Evolutionary conservation across 192 early-diverging fungal species (phyloP), one percentile per base, ranked within the genome.

Genomic region (Jimgerdemannia lactiflua): DNA sequence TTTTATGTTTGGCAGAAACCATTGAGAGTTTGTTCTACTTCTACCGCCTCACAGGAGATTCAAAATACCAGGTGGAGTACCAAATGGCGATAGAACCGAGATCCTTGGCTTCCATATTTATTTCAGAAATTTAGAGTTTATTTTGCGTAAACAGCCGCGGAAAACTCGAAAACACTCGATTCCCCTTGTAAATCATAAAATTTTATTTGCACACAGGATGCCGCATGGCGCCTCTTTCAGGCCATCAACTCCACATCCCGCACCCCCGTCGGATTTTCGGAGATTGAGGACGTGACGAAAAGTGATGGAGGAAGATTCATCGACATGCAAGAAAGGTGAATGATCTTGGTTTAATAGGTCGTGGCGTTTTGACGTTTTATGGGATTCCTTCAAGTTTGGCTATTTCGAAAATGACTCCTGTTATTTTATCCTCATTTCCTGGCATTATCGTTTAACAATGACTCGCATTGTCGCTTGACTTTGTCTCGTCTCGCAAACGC

Each of bases 21-120:
- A 73, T 94, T 29, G 93, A 94, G 77, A 91, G 90, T 73, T 78
- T 93, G n/a, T 94, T 92, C 79, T 85, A 89, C 67, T 85, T 93
- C 81, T 93, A 92, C 74, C 86, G 93, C 14, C 73, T 93, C 29
- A 94, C 93, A 7, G 93, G 93, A 4, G 83, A 94, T 42, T 77
- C 75, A 3, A 74, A 71, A 10, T 93, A 93, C 64, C 90, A 89
- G 44, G 74, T 70, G 18, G 40, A 29, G 42, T 72, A 41, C 54
- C 43, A 11, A 11, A 9, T 2, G 6, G 43, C 49, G n/a, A 29
- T 29, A 29, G 29, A 29, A 29, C 29, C 29, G 29, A 29, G 29
- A 29, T 29, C 29, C 29, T 29, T 29, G 29, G 29, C 29, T 29
- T 29, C 29, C 29, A 29, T 29, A 29, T 29, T 29, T 29, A 29